phyloP scores from a whole-genome alignment of 768 basidiomycete species.

The Neoboletus subvelutipes region DNA sequence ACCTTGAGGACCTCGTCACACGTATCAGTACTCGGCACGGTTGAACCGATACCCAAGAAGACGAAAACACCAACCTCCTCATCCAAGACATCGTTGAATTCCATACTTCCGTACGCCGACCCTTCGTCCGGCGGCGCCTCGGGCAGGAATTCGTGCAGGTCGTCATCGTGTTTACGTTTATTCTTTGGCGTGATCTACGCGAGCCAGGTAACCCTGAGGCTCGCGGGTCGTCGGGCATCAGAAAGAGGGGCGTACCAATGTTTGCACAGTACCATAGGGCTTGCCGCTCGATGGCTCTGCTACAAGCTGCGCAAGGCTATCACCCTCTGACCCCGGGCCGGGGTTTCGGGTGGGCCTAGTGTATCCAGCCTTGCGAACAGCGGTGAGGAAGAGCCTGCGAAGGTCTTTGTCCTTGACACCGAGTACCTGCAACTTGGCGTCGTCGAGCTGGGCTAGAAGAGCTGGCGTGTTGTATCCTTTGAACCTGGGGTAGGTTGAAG shows the following conservation, averaged over 20 bases:
- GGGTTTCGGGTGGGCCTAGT: conserved; percentile 20
- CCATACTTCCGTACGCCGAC: conserved; percentile 51
- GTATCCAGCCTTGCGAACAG: conserved; percentile 67
- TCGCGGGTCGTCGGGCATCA: background rate
- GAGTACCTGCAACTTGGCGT: conserved; percentile 53
- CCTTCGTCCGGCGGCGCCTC: conserved; percentile 50
- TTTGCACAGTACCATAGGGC: conserved; percentile 25
- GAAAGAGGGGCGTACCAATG: conserved; percentile 27
- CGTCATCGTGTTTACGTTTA: conserved; percentile 43
- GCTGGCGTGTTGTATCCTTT: conserved; percentile 64
- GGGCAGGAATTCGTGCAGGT: conserved; percentile 60
- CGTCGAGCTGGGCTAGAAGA: conserved; percentile 56
- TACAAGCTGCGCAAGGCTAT: background rate
- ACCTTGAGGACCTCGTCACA: conserved; percentile 50
- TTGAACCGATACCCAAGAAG: background rate
- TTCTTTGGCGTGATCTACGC: conserved; percentile 51
- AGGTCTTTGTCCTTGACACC: conserved; percentile 67
- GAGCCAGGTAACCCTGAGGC: conserved; percentile 1
- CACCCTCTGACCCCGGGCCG: conserved; percentile 19
- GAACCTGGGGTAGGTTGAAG: conserved; percentile 50
- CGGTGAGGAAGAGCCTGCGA: conserved; percentile 56
- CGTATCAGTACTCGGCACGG: conserved; percentile 3
- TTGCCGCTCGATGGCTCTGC: conserved; percentile 13
- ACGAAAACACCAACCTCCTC: conserved; percentile 53
- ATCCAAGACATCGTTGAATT: conserved; percentile 72